phyloP scores from a whole-genome alignment of 345 rosid species.

The Zanthoxylum bungeanum region DNA sequence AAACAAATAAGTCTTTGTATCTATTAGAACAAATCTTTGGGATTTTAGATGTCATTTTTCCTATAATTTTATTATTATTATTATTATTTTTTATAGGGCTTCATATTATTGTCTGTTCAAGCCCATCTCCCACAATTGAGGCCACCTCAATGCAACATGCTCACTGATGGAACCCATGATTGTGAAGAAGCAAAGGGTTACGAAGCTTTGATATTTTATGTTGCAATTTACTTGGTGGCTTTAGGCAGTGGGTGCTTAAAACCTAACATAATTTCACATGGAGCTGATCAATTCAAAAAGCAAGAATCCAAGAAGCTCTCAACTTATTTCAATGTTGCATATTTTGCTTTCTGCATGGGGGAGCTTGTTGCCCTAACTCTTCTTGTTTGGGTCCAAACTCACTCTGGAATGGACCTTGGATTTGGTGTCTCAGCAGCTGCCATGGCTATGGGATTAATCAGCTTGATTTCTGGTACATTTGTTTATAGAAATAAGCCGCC shows the following conservation, averaged over 20 bases:
- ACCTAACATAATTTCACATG: slow-evolving; percentile 93
- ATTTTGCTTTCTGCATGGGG: slow-evolving; percentile 83
- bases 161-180: slow-evolving; percentile 5
- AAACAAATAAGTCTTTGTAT: no score
- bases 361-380: slow-evolving; percentile 79
- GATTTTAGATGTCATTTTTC: no score
- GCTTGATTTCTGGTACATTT: slow-evolving; percentile 56
- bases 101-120: slow-evolving; percentile 77
- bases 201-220: slow-evolving; percentile 56
- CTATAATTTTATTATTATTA: no score
- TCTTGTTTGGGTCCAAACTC: slow-evolving; percentile 91
- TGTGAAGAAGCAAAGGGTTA: slow-evolving; percentile 75
- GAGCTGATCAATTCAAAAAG: slow-evolving; percentile 77
- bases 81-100: slow-evolving; percentile 48
- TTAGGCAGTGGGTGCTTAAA: slow-evolving; percentile 96
- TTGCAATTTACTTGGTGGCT: slow-evolving; percentile 81
- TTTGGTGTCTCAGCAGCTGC: slow-evolving; percentile 89
- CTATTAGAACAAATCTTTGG: no score
- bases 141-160: slow-evolving; percentile 73
- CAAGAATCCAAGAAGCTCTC: slow-evolving; percentile 64
- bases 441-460: slow-evolving; percentile 73
- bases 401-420: slow-evolving; percentile 92
- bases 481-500: slow-evolving; percentile 69
- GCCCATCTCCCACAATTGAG: slow-evolving; percentile 86
- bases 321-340: slow-evolving; percentile 82